A percentile compares a stretch with the other conserved stretches of the same genome.
phyloP scores from a whole-genome alignment of 441 rosid species.

The Mallotus japonicus region DNA sequence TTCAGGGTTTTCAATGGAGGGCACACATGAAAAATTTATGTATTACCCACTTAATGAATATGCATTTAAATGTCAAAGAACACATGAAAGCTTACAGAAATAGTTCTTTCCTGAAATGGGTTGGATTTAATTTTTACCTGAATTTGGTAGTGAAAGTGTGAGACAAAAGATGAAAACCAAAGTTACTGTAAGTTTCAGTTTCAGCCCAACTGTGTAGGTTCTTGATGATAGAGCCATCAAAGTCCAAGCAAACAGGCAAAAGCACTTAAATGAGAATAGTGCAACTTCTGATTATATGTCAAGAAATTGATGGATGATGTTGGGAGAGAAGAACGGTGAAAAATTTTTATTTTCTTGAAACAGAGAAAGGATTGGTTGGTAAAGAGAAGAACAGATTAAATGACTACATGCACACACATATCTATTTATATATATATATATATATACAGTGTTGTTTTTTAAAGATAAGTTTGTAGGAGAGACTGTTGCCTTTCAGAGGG shows the following conservation, averaged over 20 bases:
- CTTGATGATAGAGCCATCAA: constrained; percentile 36
- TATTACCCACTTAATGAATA: too few relatives aligned
- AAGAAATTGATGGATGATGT: neutral
- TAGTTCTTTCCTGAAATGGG: neutral
- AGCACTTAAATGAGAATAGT: constrained; percentile 6
- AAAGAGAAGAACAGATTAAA: neutral
- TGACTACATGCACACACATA: neutral
- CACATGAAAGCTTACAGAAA: too few relatives aligned
- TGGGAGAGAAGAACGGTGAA: constrained; percentile 6
- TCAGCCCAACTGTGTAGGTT: constrained; percentile 21
- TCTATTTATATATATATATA: neutral
- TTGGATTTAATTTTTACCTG: constrained; percentile 26
- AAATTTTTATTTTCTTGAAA: neutral
- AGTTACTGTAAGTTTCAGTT: constrained; percentile 24
- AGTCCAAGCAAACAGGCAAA: neutral
- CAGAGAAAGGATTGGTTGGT: neutral
- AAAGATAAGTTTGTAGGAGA: neutral
- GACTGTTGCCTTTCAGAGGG: constrained; percentile 15
- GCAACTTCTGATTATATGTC: constrained; percentile 4
- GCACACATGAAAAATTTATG: too few relatives aligned
- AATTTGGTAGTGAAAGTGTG: constrained; percentile 13
- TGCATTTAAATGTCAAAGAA: too few relatives aligned
- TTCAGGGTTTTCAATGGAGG: neutral
- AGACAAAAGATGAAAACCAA: constrained; percentile 28
- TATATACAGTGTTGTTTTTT: neutral